Percentiles rank a stretch among this genome's conserved stretches.
phyloP scores from a whole-genome alignment of 306 rosid species.

The Oxytropis ochrocephala region DNA sequence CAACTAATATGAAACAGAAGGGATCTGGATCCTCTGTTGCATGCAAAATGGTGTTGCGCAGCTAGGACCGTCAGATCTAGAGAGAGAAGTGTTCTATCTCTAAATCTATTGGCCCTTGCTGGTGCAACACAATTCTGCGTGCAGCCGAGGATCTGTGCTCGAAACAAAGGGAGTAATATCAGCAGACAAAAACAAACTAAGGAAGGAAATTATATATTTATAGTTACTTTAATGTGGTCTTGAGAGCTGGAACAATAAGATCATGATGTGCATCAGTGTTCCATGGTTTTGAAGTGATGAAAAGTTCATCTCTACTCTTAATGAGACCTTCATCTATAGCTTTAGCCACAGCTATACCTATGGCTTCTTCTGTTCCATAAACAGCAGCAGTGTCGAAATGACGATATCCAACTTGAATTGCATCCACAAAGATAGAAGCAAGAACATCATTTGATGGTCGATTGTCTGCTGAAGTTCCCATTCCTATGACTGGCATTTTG shows the following conservation, averaged over 20 bases:
- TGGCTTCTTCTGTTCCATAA: slow-evolving; percentile 40
- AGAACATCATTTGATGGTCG: slow-evolving; percentile 36
- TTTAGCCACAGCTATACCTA: slow-evolving; percentile 31
- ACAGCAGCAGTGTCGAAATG: slow-evolving; percentile 40
- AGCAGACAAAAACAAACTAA: neutral
- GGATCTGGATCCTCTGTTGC: too few relatives aligned
- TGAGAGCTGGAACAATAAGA: slow-evolving; percentile 46
- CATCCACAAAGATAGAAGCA: slow-evolving; percentile 34
- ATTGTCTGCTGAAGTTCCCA: slow-evolving; percentile 32
- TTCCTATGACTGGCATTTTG: slow-evolving; percentile 40
- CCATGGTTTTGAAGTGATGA: slow-evolving; percentile 61
- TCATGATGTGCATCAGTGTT: slow-evolving; percentile 36
- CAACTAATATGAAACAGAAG: too few relatives aligned
- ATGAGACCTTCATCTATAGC: slow-evolving; percentile 39
- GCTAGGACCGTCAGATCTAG: too few relatives aligned
- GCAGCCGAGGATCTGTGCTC: too few relatives aligned
- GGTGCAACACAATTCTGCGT: too few relatives aligned
- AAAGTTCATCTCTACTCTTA: slow-evolving; percentile 41
- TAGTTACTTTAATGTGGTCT: slow-evolving; percentile 35
- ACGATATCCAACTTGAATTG: slow-evolving; percentile 32
- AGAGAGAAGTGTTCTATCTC: too few relatives aligned
- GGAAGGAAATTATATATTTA: neutral
- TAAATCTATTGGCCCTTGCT: too few relatives aligned
- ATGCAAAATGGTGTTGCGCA: too few relatives aligned
- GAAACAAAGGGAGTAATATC: too few relatives aligned